Conservation (phyloP, 768 basidiomycete species). For the Tephrocybe sp. region DNA sequence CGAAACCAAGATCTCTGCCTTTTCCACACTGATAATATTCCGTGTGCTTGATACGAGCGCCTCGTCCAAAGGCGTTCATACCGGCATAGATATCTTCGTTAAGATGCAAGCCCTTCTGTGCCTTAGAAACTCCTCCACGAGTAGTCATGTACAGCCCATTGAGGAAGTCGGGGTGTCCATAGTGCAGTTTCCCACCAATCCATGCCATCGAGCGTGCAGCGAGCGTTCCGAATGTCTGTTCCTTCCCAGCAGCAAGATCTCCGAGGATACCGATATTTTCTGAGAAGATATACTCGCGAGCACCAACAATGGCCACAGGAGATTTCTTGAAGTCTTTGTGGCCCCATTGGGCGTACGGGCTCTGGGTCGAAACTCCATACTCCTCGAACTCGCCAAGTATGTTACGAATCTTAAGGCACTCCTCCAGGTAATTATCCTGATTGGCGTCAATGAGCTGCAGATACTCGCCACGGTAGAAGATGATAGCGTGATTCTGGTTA, state of each 20-base stretch:
- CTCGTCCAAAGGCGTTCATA: constrained; percentile 97
- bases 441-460: constrained; percentile 99
- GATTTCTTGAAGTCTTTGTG: constrained; percentile 84
- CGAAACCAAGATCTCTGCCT: constrained; percentile 97
- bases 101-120: constrained; percentile 97
- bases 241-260: constrained; percentile 97
- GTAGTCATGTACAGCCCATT: constrained; percentile 98
- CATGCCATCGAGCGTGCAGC: constrained; percentile 94
- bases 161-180: constrained; percentile 99
- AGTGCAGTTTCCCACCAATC: constrained; percentile 98
- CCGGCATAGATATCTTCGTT: constrained; percentile 99
- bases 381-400: constrained; percentile 98
- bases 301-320: constrained; percentile 97
- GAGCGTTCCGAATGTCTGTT: constrained; percentile 98
- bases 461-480: constrained; percentile 99
- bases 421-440: constrained; percentile 99
- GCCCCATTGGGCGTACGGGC: constrained; percentile 89
- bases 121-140: constrained; percentile 97
- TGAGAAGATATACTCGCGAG: constrained; percentile 99
- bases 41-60: constrained; percentile 97
- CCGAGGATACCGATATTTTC: constrained; percentile 99
- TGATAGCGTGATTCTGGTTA: constrained; percentile 99
- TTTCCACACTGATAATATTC: constrained; percentile 99
- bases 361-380: constrained; percentile 80
- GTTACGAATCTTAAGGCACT: constrained; percentile 98